A percentile compares a stretch with the other conserved stretches of the same genome.
Conservation (phyloP, 495 filamentous ascomycete species). For the Ramalina intermedia region DNA sequence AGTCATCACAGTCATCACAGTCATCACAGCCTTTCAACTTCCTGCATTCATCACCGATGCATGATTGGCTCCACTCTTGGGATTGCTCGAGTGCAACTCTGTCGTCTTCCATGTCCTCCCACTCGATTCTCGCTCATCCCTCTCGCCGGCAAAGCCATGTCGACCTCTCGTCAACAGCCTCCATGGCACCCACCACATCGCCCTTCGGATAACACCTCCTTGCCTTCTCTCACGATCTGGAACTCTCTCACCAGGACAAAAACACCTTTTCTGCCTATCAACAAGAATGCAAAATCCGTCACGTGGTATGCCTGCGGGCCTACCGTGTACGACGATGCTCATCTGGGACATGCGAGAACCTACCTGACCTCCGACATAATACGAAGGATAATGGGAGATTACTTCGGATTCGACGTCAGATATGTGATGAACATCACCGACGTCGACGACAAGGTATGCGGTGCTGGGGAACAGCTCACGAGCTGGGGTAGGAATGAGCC, state of each 20-base stretch:
- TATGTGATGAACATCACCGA: conserved; percentile 98
- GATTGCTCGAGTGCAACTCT: too few relatives aligned
- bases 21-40: too few relatives aligned
- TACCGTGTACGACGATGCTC: conserved; percentile 83
- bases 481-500: background rate
- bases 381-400: conserved; percentile 68
- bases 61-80: too few relatives aligned
- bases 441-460: conserved; percentile 71
- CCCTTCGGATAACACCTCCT: conserved; percentile 15
- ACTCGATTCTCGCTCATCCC: too few relatives aligned
- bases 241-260: conserved; percentile 66
- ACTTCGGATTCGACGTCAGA: conserved; percentile 71
- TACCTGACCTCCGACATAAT: conserved; percentile 93
- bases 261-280: conserved; percentile 61
- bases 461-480: background rate
- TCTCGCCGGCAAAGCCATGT: background rate
- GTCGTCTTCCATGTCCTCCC: too few relatives aligned
- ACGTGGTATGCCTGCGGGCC: conserved; percentile 88
- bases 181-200: conserved; percentile 31
- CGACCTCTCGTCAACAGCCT: conserved; percentile 33
- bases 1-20: too few relatives aligned
- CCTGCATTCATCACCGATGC: too few relatives aligned
- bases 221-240: conserved; percentile 41
- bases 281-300: conserved; percentile 49
- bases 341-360: conserved; percentile 84